Evolutionary conservation across 116 monocot genomes (phyloP).

Genomic region (Thalassia testudinum): DNA sequence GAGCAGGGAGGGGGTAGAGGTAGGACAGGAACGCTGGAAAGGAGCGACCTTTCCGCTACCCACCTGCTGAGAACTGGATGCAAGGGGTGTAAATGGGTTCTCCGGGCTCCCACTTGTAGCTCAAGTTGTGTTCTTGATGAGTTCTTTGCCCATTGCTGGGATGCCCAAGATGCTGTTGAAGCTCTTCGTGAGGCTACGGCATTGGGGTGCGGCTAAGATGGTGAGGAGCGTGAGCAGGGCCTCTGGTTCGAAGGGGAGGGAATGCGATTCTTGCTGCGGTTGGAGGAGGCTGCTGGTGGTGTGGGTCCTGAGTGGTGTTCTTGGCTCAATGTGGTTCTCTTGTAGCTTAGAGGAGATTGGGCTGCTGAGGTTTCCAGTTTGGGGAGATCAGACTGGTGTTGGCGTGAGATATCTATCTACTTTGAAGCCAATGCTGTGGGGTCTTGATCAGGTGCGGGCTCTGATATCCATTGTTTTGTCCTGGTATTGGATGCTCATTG

Average conservation of each 20-base stretch:
- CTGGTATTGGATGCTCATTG: too few relatives aligned
- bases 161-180: neutral
- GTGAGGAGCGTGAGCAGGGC: slow-evolving; percentile 1
- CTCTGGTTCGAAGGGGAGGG: neutral
- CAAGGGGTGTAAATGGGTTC: slow-evolving; percentile 3
- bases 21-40: neutral
- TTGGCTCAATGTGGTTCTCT: slow-evolving; percentile 26
- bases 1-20: neutral
- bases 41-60: neutral
- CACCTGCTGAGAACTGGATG: neutral
- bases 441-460: slow-evolving; percentile 21
- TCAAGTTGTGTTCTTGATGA: slow-evolving; percentile 14
- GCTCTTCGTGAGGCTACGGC: slow-evolving; percentile 4
- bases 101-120: neutral
- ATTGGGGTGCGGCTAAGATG: slow-evolving; percentile 17
- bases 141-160: slow-evolving; percentile 4
- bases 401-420: slow-evolving; percentile 18
- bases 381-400: slow-evolving; percentile 17
- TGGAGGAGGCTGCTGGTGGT: slow-evolving; percentile 12
- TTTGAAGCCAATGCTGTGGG: slow-evolving; percentile 14
- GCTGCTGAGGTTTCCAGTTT: slow-evolving; percentile 7
- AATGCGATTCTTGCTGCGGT: slow-evolving; percentile 16
- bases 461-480: too few relatives aligned
- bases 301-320: slow-evolving; percentile 28
- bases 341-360: slow-evolving; percentile 9